Conservation (phyloP, 148 eudicot genomes). For the Fallopia convolvulus region DNA sequence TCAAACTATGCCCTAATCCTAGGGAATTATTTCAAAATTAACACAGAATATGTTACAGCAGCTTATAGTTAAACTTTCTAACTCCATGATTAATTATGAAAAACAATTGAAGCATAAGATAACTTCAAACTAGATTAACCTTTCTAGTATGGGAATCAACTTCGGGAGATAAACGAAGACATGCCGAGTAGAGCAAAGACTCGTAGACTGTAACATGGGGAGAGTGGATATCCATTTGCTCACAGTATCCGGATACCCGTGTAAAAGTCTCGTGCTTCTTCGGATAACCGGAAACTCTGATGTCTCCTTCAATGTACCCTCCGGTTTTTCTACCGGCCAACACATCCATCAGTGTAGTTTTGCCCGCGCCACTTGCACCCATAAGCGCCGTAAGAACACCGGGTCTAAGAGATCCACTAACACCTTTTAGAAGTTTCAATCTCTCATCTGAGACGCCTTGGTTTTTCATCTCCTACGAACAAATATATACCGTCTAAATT, state of each 20-base stretch:
- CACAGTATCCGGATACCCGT: constrained; percentile 69
- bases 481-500: no score
- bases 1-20: no score
- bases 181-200: constrained; percentile 60
- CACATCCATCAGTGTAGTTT: constrained; percentile 80
- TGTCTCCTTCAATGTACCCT: constrained; percentile 64
- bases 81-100: no score
- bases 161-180: constrained; percentile 59
- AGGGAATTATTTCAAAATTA: no score
- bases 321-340: constrained; percentile 78
- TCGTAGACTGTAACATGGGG: constrained; percentile 69
- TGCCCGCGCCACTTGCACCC: constrained; percentile 93
- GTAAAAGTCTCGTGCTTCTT: constrained; percentile 72
- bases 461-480: constrained; percentile 55
- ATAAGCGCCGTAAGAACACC: constrained; percentile 74
- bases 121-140: constrained; percentile 10
- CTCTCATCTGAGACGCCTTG: constrained; percentile 47
- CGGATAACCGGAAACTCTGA: constrained; percentile 64
- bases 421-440: constrained; percentile 52
- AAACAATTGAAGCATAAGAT: no score
- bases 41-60: no score
- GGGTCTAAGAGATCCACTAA: constrained; percentile 71
- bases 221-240: constrained; percentile 70
- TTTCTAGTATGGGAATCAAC: constrained; percentile 34
- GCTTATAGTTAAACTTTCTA: no score